Conservation (phyloP, 176 grass and related monocot species). For the Paspalum notatum region DNA sequence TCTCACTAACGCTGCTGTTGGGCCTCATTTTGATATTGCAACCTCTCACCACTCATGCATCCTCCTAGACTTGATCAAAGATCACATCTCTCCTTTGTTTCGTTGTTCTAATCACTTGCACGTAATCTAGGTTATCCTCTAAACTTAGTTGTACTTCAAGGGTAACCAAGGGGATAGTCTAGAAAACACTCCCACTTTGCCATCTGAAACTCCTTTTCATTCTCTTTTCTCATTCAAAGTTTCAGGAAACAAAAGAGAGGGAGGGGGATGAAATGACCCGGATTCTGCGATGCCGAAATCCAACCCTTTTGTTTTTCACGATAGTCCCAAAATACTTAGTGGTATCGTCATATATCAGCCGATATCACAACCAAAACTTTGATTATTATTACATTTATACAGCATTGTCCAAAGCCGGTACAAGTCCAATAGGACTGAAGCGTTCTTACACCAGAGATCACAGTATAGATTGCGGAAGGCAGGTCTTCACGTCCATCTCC, state of each 20-base stretch:
- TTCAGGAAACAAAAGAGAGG: not conserved
- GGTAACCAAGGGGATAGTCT: not conserved
- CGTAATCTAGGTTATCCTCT: constrained; percentile 45
- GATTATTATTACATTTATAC: no score
- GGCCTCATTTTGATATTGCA: constrained; percentile 32
- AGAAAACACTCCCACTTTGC: not conserved
- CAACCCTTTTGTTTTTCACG: no score
- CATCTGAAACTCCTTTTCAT: constrained; percentile 15
- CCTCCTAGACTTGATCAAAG: constrained; percentile 51
- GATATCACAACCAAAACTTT: no score
- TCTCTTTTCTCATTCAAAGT: constrained; percentile 36
- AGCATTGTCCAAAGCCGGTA: no score
- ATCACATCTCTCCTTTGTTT: constrained; percentile 21
- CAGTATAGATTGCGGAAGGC: no score
- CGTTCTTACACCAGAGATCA: no score
- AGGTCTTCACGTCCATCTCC: no score
- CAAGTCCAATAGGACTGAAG: no score
- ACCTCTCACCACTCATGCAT: constrained; percentile 37
- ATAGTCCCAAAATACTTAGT: no score
- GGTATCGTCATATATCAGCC: no score
- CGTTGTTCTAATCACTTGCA: constrained; percentile 18
- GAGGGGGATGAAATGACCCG: not conserved
- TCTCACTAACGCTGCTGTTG: constrained; percentile 40
- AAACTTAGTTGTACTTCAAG: constrained; percentile 4
- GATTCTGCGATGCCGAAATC: no score